Evolutionary conservation across 2,329 filamentous ascomycete species (phyloP).

Genomic region (Chaetomiaceae sp.): DNA sequence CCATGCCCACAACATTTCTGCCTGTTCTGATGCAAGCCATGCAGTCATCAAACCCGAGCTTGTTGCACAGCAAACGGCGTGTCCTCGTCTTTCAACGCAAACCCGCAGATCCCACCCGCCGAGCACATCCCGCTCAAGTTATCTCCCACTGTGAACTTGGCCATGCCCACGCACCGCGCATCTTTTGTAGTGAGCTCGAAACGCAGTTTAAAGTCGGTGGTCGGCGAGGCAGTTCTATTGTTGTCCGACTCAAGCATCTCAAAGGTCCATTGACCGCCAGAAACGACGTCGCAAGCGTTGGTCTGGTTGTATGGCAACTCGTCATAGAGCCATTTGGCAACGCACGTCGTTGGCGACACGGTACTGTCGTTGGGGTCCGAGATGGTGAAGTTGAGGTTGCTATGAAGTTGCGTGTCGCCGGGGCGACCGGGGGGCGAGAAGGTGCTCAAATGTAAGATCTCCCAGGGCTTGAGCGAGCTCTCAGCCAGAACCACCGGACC

Average conservation of each 20-base stretch:
- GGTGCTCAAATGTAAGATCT: constrained; percentile 5
- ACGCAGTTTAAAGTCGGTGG: constrained; percentile 3
- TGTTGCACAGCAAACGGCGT: constrained; percentile 9
- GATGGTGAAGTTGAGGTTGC: constrained; percentile 14
- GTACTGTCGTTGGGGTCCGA: constrained; percentile 6
- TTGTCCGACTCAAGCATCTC: constrained; percentile 6
- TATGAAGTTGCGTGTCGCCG: constrained; percentile 1
- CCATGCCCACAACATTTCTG: not conserved
- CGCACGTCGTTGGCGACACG: not conserved
- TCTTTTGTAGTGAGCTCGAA: not conserved
- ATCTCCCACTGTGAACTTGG: constrained; percentile 2
- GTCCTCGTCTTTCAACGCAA: constrained; percentile 12
- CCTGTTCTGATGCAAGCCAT: too few species aligned
- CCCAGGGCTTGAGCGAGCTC: constrained; percentile 4
- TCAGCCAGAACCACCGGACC: not conserved
- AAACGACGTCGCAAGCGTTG: constrained; percentile 4
- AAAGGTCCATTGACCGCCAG: constrained; percentile 3
- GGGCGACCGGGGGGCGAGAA: constrained; percentile 10
- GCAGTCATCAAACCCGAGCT: not conserved
- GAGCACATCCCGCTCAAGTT: constrained; percentile 14
- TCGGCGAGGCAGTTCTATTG: not conserved
- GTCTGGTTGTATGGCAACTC: constrained; percentile 1
- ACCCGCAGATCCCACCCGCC: constrained; percentile 14
- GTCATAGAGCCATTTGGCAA: constrained; percentile 1
- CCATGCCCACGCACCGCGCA: not conserved